Evolutionary conservation across 2,329 filamentous ascomycete species (phyloP).

Genomic region (Botryosphaeria dothidea): DNA sequence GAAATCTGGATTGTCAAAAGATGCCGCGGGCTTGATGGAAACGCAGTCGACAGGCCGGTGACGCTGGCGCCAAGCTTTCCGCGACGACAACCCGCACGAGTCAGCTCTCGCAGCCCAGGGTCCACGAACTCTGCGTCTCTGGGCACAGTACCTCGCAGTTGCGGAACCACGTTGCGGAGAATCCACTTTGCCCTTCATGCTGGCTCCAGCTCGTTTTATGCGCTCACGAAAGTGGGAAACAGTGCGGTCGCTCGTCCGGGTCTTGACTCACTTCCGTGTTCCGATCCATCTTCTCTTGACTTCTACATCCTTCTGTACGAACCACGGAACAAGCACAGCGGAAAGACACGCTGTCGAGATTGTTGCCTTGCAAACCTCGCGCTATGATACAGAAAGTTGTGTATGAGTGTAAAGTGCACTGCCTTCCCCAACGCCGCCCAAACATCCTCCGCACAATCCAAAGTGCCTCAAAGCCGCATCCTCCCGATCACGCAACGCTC

Average conservation of each 20-base stretch:
- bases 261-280: not conserved
- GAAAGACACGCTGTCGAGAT: not conserved
- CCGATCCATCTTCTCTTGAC: not conserved
- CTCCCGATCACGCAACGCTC: not conserved
- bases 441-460: slow-evolving; percentile 4
- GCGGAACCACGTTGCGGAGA: not conserved
- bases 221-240: not conserved
- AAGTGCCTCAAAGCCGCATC: not conserved
- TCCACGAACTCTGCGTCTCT: not conserved
- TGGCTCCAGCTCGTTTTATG: not conserved
- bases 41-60: not conserved
- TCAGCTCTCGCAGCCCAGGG: not conserved
- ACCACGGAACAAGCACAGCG: not conserved
- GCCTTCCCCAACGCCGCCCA: slow-evolving; percentile 11
- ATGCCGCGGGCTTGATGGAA: too few species aligned
- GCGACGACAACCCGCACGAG: not conserved
- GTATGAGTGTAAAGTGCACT: not conserved
- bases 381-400: slow-evolving; percentile 6
- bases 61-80: slow-evolving; percentile 4
- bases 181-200: not conserved
- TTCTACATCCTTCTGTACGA: not conserved
- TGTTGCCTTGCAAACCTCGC: not conserved
- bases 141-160: not conserved
- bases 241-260: not conserved
- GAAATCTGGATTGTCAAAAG: slow-evolving; percentile 1